A percentile compares a stretch with the other conserved stretches of the same genome.
Conservation (phyloP, 2,329 filamentous ascomycete species). For the Teratosphaeria epicoccoides region DNA sequence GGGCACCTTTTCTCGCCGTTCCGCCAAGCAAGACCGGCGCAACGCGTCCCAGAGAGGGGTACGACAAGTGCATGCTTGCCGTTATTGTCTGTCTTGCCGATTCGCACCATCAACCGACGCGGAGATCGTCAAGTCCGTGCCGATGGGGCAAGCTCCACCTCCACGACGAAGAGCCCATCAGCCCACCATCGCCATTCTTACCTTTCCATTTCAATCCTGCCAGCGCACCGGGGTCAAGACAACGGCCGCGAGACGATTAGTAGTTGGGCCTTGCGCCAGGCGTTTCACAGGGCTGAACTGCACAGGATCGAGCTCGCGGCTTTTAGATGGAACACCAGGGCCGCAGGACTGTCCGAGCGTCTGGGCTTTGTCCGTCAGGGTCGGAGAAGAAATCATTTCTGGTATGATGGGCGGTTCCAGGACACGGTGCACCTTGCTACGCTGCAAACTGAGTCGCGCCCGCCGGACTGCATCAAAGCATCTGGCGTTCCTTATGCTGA, state of each 20-base stretch:
- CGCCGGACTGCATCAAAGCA: neutral
- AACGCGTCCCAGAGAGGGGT: constrained; percentile 18
- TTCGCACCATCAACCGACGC: neutral
- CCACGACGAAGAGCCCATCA: constrained; percentile 8
- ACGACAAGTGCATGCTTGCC: constrained; percentile 25
- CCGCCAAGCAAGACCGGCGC: constrained; percentile 22
- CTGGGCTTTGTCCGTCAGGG: constrained; percentile 39
- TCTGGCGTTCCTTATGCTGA: neutral
- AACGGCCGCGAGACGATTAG: constrained; percentile 39
- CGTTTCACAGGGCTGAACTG: constrained; percentile 35
- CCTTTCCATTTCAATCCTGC: constrained; percentile 31
- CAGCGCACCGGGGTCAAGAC: constrained; percentile 28
- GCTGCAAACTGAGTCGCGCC: constrained; percentile 31
- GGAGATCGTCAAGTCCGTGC: constrained; percentile 10
- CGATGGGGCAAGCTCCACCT: constrained; percentile 28
- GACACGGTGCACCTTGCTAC: constrained; percentile 28
- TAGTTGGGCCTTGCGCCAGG: constrained; percentile 39
- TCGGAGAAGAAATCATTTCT: constrained; percentile 32
- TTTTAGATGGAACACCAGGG: constrained; percentile 35
- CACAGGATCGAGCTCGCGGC: constrained; percentile 35
- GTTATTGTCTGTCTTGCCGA: constrained; percentile 29
- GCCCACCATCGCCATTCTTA: constrained; percentile 35
- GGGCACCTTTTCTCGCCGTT: constrained; percentile 15
- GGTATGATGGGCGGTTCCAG: constrained; percentile 32
- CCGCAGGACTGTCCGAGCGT: constrained; percentile 33